These are phyloP conservation scores for Trypanosomatidae sp. DNA, from an alignment of 208 protist species.

Conservation along the genomic window DNA sequence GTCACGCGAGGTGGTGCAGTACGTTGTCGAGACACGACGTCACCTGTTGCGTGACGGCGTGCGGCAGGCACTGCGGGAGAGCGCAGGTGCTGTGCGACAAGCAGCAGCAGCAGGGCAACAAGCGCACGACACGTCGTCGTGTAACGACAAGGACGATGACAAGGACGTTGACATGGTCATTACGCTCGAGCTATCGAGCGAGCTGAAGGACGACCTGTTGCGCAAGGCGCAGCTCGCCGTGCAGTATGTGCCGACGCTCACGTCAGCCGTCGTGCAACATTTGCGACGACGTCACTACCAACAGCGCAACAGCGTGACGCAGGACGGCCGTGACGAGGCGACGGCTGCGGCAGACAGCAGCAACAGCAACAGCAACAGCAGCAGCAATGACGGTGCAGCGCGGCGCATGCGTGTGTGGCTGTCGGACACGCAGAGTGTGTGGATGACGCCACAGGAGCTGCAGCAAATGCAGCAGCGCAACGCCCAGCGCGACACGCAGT, in stretches of 20 bases:
- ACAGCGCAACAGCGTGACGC: neutral
- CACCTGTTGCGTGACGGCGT: conserved; percentile 26
- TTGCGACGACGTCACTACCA: neutral
- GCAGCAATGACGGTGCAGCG: neutral
- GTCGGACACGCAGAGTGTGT: conserved; percentile 25
- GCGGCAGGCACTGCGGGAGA: conserved; percentile 20
- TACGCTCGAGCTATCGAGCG: conserved; percentile 22
- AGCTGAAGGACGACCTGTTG: conserved; percentile 31
- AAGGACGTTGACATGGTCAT: conserved; percentile 22
- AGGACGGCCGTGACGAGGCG: conserved; percentile 1
- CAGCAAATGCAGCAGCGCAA: conserved; percentile 6
- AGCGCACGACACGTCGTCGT: neutral
- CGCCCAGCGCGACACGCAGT: neutral
- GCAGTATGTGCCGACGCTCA: conserved; percentile 30
- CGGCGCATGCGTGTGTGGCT: conserved; percentile 33
- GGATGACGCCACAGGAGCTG: conserved; percentile 36
- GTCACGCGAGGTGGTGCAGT: conserved; percentile 11
- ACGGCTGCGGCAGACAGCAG: conserved; percentile 1
- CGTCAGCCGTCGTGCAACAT: neutral
- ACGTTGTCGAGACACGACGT: conserved; percentile 50
- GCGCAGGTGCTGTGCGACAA: neutral
- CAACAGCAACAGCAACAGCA: neutral
- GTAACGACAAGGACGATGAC: neutral
- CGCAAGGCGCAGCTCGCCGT: conserved; percentile 55
- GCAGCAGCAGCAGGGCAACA: neutral